Base-by-base conservation (phyloP, 1,139 yeast species). In the Saccharomyces hybrid region DNA sequence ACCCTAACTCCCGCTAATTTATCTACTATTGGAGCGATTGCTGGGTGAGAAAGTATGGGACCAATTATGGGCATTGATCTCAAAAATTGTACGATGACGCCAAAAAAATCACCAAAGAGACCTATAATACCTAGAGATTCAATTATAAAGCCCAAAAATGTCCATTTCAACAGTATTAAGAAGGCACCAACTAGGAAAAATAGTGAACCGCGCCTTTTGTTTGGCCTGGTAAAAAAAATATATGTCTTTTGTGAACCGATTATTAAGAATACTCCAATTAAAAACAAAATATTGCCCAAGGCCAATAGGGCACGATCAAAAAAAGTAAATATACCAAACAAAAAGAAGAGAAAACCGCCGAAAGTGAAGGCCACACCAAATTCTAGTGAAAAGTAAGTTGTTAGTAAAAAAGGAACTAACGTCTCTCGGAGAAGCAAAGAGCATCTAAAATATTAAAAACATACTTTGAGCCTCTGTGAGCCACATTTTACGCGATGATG, bases 351-450 rank as follows among this genome's bases (percentile, higher is more conserved):
- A 55, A 86, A 80, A 57, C 93, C 97, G 28, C 87, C 88, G 27
- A 96, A 91, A 13, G 97, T 88, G 76, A 91, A 87, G 8, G 90
- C 97, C 28, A 89, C 97, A 31, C 99, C 99, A 66, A 85, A 85
- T 72, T 90, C 96, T 88, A 61, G 3, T 7, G 31, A 50, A 48
- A 42, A 46, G 46, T 51, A 70, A 63, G 70, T 7, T 32, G 52
- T 13, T 34, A 32, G 62, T 56, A 53, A 57, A 55, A 51, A 53
- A 13, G 11, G 14, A 48, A 32, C 23, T 29, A 26, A 13, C 14
- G 14, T 14, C 42, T 13, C 50, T 51, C 48, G 42, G 44, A 25
- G 8, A 28, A 19, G 46, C 31, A 8, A 13, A 11, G 7, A 23
- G 19, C 28, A 38, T 26, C 2, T n/a, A 27, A 19, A 38, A 44